These are phyloP conservation scores for Diplogelasinospora grovesii DNA, from an alignment of 495 filamentous ascomycete genomes.

Conservation along the genomic window DNA sequence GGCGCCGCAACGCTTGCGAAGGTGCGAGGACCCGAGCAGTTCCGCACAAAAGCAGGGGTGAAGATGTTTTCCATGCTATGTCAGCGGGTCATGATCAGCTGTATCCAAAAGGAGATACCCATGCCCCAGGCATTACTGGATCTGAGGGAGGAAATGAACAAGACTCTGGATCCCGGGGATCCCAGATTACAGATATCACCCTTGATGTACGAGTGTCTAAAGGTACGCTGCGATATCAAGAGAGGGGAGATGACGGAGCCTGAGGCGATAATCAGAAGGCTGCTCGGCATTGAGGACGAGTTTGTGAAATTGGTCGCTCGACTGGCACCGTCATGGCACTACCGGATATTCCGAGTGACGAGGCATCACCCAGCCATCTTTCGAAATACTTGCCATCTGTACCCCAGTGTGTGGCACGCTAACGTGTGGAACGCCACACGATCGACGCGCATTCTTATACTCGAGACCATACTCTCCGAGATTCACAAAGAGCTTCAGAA, in stretches of 20 bases:
- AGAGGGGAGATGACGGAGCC: slow-evolving; percentile 29
- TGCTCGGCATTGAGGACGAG: slow-evolving; percentile 46
- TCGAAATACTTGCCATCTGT: slow-evolving; percentile 47
- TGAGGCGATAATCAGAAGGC: slow-evolving; percentile 37
- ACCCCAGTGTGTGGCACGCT: slow-evolving; percentile 44
- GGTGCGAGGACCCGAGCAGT: slow-evolving; percentile 50
- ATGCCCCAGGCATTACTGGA: slow-evolving; percentile 32
- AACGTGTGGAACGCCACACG: slow-evolving; percentile 54
- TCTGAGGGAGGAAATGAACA: slow-evolving; percentile 28
- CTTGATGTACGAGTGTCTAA: slow-evolving; percentile 37
- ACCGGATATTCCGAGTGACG: slow-evolving; percentile 24
- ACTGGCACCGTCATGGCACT: slow-evolving; percentile 34
- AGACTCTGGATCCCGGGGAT: slow-evolving; percentile 14
- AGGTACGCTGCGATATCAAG: slow-evolving; percentile 39
- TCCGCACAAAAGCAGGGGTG: slow-evolving; percentile 47
- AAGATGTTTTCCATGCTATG: slow-evolving; percentile 53
- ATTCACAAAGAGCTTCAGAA: slow-evolving; percentile 18
- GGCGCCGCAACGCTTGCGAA: slow-evolving; percentile 52
- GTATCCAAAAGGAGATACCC: slow-evolving; percentile 29
- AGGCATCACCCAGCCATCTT: slow-evolving; percentile 36
- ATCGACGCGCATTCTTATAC: slow-evolving; percentile 49
- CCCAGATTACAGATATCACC: slow-evolving; percentile 23
- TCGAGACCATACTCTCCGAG: slow-evolving; percentile 43
- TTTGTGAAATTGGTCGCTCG: slow-evolving; percentile 38
- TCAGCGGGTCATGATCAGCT: slow-evolving; percentile 37